Evolutionary conservation across 1,139 yeast genomes (phyloP), one percentile per base, ranked within the genome.

Genomic region (Cylindricascospora bacillispora): DNA sequence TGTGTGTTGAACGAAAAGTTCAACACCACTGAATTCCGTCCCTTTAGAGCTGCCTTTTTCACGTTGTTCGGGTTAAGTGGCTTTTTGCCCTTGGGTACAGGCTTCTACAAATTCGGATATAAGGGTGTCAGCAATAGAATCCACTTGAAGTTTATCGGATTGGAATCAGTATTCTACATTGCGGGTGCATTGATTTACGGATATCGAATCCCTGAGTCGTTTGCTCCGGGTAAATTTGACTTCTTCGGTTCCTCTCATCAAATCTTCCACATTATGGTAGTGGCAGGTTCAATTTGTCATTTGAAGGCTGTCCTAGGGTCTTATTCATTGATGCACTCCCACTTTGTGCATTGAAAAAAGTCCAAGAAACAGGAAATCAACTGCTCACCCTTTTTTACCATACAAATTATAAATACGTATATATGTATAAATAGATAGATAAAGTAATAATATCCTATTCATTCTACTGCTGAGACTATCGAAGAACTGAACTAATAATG

Each of bases 181-280:
- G 41, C 59, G 1, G 95, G 95, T 1, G 95, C 95, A 0, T 59
- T 66, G 0, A 54, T 85, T 25, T 85, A 85, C 49, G 95, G 94
- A 0, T 60, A 65, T 29, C 62, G 95, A 39, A 52, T 82, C 14
- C 95, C 95, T 0, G 95, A 86, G 49, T 57, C 82, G 27, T 63
- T 65, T 33, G 54, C 59, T 4, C 92, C 92, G n/a, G 73, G 81
- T 0, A 58, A 39, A 24, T 79, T 72, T 44, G 95, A 85, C 45
- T 48, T 72, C 13, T 60, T 72, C 47, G 94, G 94, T 6, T 78
- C 78, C 42, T 78, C 93, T 4, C 95, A 85, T 52, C 95, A 86
- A 52, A 70, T 85, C 10, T 85, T 85, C 55, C 95, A 85, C 51
- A 59, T 80, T 3, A 58, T 79, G 49, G 95, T 85, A 4, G 86